These are phyloP conservation scores for Dioscorea zingiberensis DNA, from an alignment of 106 monocot species.

Conservation along the genomic window DNA sequence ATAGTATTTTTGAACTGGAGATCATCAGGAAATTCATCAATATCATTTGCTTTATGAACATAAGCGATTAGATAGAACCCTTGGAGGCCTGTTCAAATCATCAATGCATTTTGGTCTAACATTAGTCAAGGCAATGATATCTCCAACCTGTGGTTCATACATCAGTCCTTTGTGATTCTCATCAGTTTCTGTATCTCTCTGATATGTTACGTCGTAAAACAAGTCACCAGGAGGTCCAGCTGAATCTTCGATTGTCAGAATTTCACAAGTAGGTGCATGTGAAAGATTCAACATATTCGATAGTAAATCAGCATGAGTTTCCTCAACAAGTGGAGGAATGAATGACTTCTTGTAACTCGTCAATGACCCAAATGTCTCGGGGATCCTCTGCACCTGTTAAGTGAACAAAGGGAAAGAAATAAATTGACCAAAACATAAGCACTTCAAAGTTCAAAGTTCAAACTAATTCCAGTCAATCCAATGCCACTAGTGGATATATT, in stretches of 20 bases:
- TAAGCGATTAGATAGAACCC: conserved; percentile 1
- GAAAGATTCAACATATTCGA: neutral
- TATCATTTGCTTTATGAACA: neutral
- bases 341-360: conserved; percentile 1
- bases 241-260: neutral
- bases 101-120: neutral
- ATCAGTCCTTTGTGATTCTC: neutral
- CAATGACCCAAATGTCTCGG: conserved; percentile 6
- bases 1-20: conserved; percentile 5
- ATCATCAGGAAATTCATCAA: neutral
- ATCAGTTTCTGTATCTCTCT: neutral
- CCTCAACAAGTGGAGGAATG: conserved; percentile 14
- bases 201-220: conserved; percentile 1
- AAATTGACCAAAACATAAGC: too few species aligned
- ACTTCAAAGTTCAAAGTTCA: too few species aligned
- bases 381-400: conserved; percentile 16
- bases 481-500: too few species aligned
- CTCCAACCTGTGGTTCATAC: conserved; percentile 11
- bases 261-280: conserved; percentile 6
- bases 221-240: neutral
- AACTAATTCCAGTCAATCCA: too few species aligned
- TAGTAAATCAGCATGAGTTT: conserved; percentile 3
- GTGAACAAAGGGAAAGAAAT: neutral
- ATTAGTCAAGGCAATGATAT: conserved; percentile 7
- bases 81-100: conserved; percentile 6